A percentile compares a stretch with the other conserved stretches of the same genome.
Evolutionary conservation across 2,329 filamentous ascomycete species (phyloP).

Genomic region (Fusarium cyanostomum): DNA sequence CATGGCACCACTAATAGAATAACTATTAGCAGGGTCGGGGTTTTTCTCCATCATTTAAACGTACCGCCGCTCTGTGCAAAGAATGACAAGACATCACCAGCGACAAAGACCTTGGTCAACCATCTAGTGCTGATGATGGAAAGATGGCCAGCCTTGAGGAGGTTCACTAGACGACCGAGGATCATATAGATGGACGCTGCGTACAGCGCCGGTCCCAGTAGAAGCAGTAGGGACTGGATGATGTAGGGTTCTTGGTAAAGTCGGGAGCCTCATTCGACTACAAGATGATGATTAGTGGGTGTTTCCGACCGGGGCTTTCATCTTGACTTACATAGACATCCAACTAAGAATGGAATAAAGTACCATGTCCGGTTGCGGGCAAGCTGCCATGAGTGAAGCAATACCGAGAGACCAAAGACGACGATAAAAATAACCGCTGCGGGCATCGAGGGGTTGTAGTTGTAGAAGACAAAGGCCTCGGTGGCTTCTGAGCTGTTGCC

Average conservation of each 20-base stretch:
- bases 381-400: conserved; percentile 53
- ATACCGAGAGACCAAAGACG: conserved; percentile 51
- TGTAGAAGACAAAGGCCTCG: conserved; percentile 49
- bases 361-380: conserved; percentile 58
- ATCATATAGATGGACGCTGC: conserved; percentile 60
- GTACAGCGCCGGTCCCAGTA: conserved; percentile 53
- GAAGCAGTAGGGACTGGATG: conserved; percentile 51
- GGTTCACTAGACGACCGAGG: conserved; percentile 52
- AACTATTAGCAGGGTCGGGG: neutral
- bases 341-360: conserved; percentile 61
- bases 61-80: conserved; percentile 44
- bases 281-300: neutral
- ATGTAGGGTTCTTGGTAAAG: conserved; percentile 50
- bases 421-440: conserved; percentile 55
- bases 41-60: neutral
- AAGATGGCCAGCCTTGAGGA: conserved; percentile 50
- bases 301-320: no score
- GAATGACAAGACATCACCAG: conserved; percentile 60
- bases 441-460: conserved; percentile 57
- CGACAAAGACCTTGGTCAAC: conserved; percentile 62
- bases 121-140: conserved; percentile 55
- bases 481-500: conserved; percentile 7
- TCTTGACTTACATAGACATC: conserved; percentile 57
- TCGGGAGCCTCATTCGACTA: conserved; percentile 52
- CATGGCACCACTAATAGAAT: conserved; percentile 36